Evolutionary conservation across 202 grass and related monocot species (phyloP), one percentile per base, ranked within the genome.

Genomic region (Hordeum pubiflorum): DNA sequence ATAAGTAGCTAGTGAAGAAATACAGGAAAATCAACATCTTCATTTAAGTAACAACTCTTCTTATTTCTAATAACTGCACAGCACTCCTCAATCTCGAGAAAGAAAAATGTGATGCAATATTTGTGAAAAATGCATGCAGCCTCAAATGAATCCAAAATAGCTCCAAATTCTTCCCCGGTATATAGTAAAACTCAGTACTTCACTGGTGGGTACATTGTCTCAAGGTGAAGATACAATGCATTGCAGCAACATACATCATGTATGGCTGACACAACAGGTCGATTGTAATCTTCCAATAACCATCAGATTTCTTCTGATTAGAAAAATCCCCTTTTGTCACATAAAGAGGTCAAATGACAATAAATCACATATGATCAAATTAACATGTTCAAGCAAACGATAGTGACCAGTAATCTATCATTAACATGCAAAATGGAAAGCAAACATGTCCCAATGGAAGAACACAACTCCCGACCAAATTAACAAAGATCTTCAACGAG

Each of bases 351-450:
- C 63, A 72, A 74, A 68, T 13, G 34, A 39, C 9, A 39, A 68
- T 68, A 22, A 2, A 74, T 63, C 37, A 52, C 32, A 69, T 79
- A 23, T 68, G 31, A 75, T 60, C 12, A 75, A 88, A 84, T 12
- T 71, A 29, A 62, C 14, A 80, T 13, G 15, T 33, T 67, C 39
- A 80, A 70, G 40, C 31, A 55, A 80, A 26, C 54, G 8, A 52
- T 52, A 69, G 9, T 4, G 4, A 8, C 76, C 34, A 74, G 15
- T 15, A 66, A 87, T 75, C 39, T 69, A 80, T 73, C 34, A 34
- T 62, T 70, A 40, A 36, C 22, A 36, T 83, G 54, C 57, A 46
- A 52, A 26, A 74, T 54, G 59, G 48, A 59, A 79, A 82, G 10
- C 10, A 78, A 6, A 14, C 7, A 81, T 22, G 38, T 32, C 17